Percentiles rank a stretch among this genome's conserved stretches.
Evolutionary conservation across 768 basidiomycete species (phyloP).

Genomic region (Boletus coccyginus): DNA sequence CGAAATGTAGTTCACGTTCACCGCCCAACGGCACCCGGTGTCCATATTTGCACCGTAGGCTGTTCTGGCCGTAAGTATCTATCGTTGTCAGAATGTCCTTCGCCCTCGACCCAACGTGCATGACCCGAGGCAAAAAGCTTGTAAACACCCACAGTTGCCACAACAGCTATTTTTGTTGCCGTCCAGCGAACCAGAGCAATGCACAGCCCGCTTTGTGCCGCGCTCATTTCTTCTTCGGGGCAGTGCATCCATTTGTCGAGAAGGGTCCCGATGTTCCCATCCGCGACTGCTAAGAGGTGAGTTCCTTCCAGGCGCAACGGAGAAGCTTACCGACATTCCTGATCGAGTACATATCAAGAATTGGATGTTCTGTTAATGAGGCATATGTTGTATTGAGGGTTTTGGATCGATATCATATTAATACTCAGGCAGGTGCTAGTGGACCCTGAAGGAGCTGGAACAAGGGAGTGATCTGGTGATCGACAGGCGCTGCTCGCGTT

Average conservation of each 20-base stretch:
- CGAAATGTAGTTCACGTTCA: neutral
- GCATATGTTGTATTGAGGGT: neutral
- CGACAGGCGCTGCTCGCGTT: neutral
- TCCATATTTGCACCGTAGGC: neutral
- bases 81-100: constrained; percentile 33
- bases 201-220: constrained; percentile 9
- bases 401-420: neutral
- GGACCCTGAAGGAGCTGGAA: constrained; percentile 1
- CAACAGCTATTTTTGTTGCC: neutral
- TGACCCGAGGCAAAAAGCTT: constrained; percentile 1
- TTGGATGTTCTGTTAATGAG: neutral
- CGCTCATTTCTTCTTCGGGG: neutral
- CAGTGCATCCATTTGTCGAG: constrained; percentile 3
- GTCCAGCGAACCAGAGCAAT: neutral
- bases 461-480: neutral
- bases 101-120: constrained; percentile 23
- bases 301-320: neutral
- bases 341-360: constrained; percentile 2
- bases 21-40: neutral
- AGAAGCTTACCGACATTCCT: neutral
- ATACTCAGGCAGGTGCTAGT: neutral
- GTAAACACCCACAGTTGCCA: neutral
- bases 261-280: neutral
- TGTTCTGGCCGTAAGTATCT: neutral
- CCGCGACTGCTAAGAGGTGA: neutral